Conservation (phyloP, 371 early-diverging fungal genomes). For the Rhizomucor pusillus region DNA sequence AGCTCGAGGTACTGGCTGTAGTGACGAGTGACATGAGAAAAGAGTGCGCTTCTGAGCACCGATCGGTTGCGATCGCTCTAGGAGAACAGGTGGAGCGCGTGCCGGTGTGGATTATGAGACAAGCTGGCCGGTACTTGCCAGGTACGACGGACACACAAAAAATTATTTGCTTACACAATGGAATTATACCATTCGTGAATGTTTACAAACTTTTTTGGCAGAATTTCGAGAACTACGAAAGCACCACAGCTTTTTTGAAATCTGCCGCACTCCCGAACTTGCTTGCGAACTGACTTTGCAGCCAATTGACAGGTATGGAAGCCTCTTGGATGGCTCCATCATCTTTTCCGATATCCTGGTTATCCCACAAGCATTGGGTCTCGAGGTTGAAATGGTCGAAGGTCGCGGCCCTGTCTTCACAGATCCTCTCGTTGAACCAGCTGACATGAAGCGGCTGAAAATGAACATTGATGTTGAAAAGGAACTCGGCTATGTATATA, state of each 20-base stretch:
- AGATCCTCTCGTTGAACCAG: conserved; percentile 73
- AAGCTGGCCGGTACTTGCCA: conserved; percentile 97
- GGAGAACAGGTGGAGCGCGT: conserved; percentile 84
- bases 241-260: conserved; percentile 89
- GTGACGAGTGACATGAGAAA: too few relatives aligned
- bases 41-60: too few relatives aligned
- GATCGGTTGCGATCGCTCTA: too few relatives aligned
- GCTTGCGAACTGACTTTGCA: conserved; percentile 96
- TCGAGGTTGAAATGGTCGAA: conserved; percentile 92
- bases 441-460: conserved; percentile 66
- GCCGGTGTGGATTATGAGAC: conserved; percentile 98
- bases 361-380: conserved; percentile 95
- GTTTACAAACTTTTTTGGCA: conserved; percentile 14
- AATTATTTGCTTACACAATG: neutral
- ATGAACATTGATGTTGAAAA: conserved; percentile 68
- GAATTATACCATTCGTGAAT: neutral
- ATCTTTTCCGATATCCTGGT: conserved; percentile 98
- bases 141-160: too few relatives aligned
- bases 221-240: conserved; percentile 88
- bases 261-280: conserved; percentile 91
- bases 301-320: conserved; percentile 91
- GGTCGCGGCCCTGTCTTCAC: conserved; percentile 94
- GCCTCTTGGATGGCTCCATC: conserved; percentile 93
- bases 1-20: conserved; percentile 72
- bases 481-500: conserved; percentile 89